phyloP scores from a whole-genome alignment of 192 early-diverging fungal species.

The Podila epicladia region DNA sequence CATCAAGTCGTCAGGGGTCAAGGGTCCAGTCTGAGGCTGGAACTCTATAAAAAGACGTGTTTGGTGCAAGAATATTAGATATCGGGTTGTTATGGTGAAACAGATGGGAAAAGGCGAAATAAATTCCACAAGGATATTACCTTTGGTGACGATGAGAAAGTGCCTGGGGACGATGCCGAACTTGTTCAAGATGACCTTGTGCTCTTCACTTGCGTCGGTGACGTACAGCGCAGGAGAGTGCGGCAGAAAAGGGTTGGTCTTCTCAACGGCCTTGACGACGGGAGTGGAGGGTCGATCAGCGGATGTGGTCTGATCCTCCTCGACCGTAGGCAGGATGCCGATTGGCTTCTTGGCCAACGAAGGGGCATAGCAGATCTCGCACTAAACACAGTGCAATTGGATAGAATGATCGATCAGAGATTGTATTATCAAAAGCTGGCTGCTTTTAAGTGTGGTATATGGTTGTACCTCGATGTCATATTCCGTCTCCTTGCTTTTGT shows the following conservation, averaged over 20 bases:
- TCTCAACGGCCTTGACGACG: slow-evolving; percentile 15
- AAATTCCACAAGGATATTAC: slow-evolving; percentile 24
- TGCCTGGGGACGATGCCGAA: slow-evolving; percentile 64
- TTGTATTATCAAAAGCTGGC: background rate
- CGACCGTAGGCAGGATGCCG: slow-evolving; percentile 13
- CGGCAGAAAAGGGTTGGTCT: slow-evolving; percentile 59
- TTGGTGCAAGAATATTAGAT: background rate
- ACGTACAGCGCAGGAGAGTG: slow-evolving; percentile 60
- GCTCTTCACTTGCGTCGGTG: slow-evolving; percentile 46
- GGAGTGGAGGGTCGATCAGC: slow-evolving; percentile 10
- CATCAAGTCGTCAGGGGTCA: slow-evolving; percentile 56
- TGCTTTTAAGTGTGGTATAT: background rate
- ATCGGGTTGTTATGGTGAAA: background rate
- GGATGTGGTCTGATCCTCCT: slow-evolving; percentile 3
- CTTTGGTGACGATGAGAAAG: slow-evolving; percentile 65
- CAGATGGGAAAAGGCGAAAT: background rate
- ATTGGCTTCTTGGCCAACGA: slow-evolving; percentile 51
- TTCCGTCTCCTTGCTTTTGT: slow-evolving; percentile 16
- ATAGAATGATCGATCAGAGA: background rate
- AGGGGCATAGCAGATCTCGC: slow-evolving; percentile 58
- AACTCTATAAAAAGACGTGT: slow-evolving; percentile 52
- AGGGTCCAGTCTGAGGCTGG: slow-evolving; percentile 57
- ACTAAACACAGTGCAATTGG: slow-evolving; percentile 23
- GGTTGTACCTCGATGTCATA: slow-evolving; percentile 16
- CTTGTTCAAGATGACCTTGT: slow-evolving; percentile 65